phyloP scores from a whole-genome alignment of 2,329 filamentous ascomycete genomes.

The Penicillium sp. region DNA sequence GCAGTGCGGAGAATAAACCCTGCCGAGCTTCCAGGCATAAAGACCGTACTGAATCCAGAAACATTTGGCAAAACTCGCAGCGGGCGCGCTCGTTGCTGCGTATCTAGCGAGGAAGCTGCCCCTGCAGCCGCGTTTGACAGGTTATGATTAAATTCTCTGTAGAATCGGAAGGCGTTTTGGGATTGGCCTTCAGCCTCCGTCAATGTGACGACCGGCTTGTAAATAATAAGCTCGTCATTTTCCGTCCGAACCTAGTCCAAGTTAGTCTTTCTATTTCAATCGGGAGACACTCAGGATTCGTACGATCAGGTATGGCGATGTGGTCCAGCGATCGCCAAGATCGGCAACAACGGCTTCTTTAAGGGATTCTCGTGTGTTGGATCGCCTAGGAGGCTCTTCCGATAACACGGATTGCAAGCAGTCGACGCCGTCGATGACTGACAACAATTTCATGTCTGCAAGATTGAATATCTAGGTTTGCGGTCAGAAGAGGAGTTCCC shows the following conservation, averaged over 20 bases:
- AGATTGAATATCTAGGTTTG: constrained; percentile 71
- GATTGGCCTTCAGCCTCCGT: constrained; percentile 15
- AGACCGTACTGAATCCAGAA: constrained; percentile 78
- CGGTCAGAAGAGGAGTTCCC: not conserved
- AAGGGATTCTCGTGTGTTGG: constrained; percentile 70
- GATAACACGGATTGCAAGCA: constrained; percentile 77
- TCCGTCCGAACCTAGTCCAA: constrained; percentile 68
- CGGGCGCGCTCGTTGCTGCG: constrained; percentile 40
- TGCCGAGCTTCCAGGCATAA: constrained; percentile 77
- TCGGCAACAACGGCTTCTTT: constrained; percentile 82
- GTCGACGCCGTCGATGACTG: constrained; percentile 72
- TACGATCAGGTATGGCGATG: constrained; percentile 79
- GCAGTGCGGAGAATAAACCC: constrained; percentile 82
- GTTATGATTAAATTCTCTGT: constrained; percentile 70
- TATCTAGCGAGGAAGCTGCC: constrained; percentile 41
- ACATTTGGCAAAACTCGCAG: constrained; percentile 54
- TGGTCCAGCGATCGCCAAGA: constrained; percentile 72
- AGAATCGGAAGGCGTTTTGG: constrained; percentile 63
- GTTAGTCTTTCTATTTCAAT: constrained; percentile 9
- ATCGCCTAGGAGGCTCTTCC: constrained; percentile 69
- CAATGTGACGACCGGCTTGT: constrained; percentile 70
- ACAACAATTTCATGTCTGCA: constrained; percentile 72
- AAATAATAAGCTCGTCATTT: constrained; percentile 81
- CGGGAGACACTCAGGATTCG: constrained; percentile 34
- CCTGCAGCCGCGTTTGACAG: constrained; percentile 62